phyloP scores from a whole-genome alignment of 805 yeast species.

The Lachancea sp. region DNA sequence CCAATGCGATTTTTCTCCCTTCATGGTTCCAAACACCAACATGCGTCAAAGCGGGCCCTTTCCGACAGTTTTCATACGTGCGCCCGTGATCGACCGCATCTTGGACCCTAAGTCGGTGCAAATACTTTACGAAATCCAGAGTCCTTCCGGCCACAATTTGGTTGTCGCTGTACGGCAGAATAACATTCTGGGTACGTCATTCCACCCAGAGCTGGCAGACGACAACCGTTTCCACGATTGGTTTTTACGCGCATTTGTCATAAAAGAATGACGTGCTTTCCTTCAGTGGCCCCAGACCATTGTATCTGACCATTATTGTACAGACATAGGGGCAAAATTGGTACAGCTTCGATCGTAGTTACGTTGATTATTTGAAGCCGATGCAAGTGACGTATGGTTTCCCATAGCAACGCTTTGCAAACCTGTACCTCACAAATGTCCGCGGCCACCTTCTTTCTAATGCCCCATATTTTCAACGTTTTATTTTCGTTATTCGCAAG shows the following conservation, averaged over 20 bases:
- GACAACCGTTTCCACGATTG: conserved; percentile 63
- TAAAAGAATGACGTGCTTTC: conserved; percentile 8
- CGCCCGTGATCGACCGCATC: conserved; percentile 54
- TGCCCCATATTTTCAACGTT: background rate
- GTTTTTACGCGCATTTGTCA: conserved; percentile 57
- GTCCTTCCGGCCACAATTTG: conserved; percentile 25
- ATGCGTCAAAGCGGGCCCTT: conserved; percentile 33
- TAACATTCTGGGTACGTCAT: conserved; percentile 61
- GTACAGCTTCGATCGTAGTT: background rate
- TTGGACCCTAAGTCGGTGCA: conserved; percentile 30
- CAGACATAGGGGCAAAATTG: conserved; percentile 1
- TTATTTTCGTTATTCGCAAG: background rate
- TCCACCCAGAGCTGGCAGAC: conserved; percentile 67
- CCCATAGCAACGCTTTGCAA: conserved; percentile 13
- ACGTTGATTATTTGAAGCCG: conserved; percentile 4
- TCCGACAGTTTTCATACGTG: conserved; percentile 58
- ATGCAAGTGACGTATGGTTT: conserved; percentile 4
- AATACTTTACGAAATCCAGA: conserved; percentile 36
- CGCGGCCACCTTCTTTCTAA: background rate
- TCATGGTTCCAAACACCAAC: conserved; percentile 26
- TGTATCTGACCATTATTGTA: background rate
- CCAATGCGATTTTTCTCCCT: conserved; percentile 36
- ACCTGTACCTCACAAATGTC: background rate
- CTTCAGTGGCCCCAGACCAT: background rate
- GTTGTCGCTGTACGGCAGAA: conserved; percentile 74